phyloP scores from a whole-genome alignment of 2,329 filamentous ascomycete genomes.

The Meredithiella fracta region DNA sequence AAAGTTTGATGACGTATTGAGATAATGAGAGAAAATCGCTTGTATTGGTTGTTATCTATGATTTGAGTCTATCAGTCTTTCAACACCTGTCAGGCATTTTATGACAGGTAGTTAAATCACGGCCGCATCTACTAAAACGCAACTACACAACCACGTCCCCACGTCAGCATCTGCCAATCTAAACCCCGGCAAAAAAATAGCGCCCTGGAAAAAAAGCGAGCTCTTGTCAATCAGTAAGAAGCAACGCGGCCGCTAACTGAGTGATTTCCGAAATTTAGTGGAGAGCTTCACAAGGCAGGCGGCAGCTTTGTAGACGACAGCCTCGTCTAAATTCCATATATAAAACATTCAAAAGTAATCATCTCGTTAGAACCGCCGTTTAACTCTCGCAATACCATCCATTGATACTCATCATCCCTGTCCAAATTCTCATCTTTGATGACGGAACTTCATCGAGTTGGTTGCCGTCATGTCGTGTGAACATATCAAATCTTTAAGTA shows the following conservation, averaged over 20 bases:
- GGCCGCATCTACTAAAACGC: no score
- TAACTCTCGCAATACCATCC: background rate
- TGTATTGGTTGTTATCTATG: no score
- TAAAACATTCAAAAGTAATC: background rate
- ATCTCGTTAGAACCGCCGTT: background rate
- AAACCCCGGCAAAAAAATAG: no score
- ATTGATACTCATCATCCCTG: background rate
- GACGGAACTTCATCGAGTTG: no score
- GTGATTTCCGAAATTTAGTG: background rate
- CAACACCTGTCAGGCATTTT: no score
- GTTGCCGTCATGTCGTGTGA: conserved; percentile 4
- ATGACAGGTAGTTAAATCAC: no score
- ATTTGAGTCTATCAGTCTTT: no score
- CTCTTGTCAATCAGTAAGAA: background rate
- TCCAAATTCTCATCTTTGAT: background rate
- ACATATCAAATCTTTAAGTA: conserved; percentile 10
- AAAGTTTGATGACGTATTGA: no score
- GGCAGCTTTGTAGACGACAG: background rate
- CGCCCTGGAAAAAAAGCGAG: no score
- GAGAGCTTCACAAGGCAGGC: background rate
- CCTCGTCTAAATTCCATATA: background rate
- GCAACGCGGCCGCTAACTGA: background rate
- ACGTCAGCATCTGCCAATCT: no score
- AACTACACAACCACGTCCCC: no score
- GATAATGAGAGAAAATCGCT: no score